Evolutionary conservation across 805 yeast species (phyloP).

Genomic region (Schwanniomyces occidentalis): DNA sequence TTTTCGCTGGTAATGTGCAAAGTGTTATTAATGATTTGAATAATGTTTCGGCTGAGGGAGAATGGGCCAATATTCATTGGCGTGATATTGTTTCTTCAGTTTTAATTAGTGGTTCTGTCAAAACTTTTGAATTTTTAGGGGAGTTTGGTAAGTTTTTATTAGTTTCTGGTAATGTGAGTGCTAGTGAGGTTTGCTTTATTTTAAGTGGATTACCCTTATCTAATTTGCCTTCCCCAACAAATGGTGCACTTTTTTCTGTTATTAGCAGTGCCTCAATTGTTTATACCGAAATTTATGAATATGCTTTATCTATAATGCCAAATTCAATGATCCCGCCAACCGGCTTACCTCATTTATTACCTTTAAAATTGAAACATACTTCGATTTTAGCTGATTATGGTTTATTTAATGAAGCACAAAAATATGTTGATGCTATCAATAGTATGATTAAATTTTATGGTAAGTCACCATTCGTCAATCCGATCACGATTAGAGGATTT

Average conservation of each 20-base stretch:
- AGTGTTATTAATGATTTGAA: slow-evolving; percentile 52
- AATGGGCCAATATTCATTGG: slow-evolving; percentile 56
- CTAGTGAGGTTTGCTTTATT: slow-evolving; percentile 47
- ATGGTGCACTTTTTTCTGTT: slow-evolving; percentile 36
- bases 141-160: slow-evolving; percentile 53
- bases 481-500: slow-evolving; percentile 26
- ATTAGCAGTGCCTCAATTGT: slow-evolving; percentile 42
- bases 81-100: slow-evolving; percentile 44
- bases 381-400: slow-evolving; percentile 70
- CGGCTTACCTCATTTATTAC: slow-evolving; percentile 54
- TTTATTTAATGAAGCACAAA: slow-evolving; percentile 55
- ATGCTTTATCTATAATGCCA: slow-evolving; percentile 29
- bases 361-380: slow-evolving; percentile 68
- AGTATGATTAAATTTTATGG: slow-evolving; percentile 28
- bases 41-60: slow-evolving; percentile 39
- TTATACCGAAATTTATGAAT: slow-evolving; percentile 74
- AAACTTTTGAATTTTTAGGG: slow-evolving; percentile 41
- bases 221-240: slow-evolving; percentile 17
- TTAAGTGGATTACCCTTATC: slow-evolving; percentile 49
- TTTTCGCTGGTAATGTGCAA: slow-evolving; percentile 60
- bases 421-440: slow-evolving; percentile 55
- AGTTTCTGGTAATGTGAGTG: slow-evolving; percentile 24
- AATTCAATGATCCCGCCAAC: slow-evolving; percentile 33
- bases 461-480: slow-evolving; percentile 29
- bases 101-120: slow-evolving; percentile 30